Base-by-base conservation (phyloP, 2,329 filamentous ascomycete species). In the Neonectria punicea region DNA sequence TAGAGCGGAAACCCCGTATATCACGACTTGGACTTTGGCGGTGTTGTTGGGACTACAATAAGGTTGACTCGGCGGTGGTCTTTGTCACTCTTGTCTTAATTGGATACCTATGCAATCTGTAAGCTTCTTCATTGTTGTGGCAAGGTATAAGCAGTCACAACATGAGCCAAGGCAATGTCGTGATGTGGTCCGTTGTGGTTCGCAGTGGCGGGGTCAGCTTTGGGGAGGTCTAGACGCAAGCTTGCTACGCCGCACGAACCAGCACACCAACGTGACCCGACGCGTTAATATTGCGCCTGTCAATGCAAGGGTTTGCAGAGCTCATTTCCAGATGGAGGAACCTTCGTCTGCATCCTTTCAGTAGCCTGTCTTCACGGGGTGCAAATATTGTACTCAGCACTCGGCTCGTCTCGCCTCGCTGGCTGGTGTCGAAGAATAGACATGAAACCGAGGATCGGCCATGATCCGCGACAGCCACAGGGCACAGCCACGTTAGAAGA, bases 161-260 rank as follows among this genome's bases (percentile, higher is more conserved):
- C 51, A 64, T 54, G 47, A 59, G 36, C 51, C 43, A 59, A 55
- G 20, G 28, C 46, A 55, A 59, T 64, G 51, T 53, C 61, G 56
- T 59, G 61, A 60, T 59, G 53, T 53, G 60, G 54, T 47, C 46
- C 34, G 14, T 57, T 62, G 14, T 41, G 16, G 22, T 18, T 39
- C 44, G 34, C 41, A 32, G 50, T 58, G 50, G 39, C 34, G 54
- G 54, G 58, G 57, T 49, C 7, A 10, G 47, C 41, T 36, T 56
- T 11, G 14, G 36, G 36, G 36, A 39, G 36, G 36, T 39, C 14
- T 41, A 34, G 46, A 58, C 30, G 25, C 60, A 49, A 20, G 49
- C 11, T 44, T 63, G 49, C 60, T 58, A 54, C 43, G 60, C 47
- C 54, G 53, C 49, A 47, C 54, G 46, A 63, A 54, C 54, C 49